Evolutionary conservation across 371 early-diverging fungal species (phyloP).

Genomic region (Syncephalastrum racemosum): DNA sequence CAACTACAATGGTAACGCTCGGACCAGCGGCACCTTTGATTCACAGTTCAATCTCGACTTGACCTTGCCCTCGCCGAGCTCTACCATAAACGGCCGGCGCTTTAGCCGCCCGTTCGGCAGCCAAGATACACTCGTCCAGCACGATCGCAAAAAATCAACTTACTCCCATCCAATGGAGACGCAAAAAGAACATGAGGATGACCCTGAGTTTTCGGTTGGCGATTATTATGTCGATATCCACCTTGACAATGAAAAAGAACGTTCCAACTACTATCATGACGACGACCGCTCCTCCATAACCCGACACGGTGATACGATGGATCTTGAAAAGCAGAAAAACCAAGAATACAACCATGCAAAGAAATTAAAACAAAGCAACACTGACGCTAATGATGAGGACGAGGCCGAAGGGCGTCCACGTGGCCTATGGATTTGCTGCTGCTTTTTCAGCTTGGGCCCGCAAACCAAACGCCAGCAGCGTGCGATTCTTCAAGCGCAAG

Average conservation of each 20-base stretch:
- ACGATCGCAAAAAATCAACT: slow-evolving; percentile 26
- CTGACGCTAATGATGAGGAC: not conserved
- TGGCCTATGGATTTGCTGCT: slow-evolving; percentile 45
- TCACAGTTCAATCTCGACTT: slow-evolving; percentile 15
- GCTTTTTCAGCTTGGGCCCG: slow-evolving; percentile 34
- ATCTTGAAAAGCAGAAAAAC: too few relatives aligned
- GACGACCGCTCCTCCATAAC: slow-evolving; percentile 10
- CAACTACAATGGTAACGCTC: slow-evolving; percentile 7
- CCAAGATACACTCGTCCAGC: slow-evolving; percentile 45
- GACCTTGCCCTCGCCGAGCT: slow-evolving; percentile 11
- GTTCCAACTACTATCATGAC: slow-evolving; percentile 5
- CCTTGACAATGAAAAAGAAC: too few relatives aligned
- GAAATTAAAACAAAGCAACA: slow-evolving; percentile 10
- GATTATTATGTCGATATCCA: slow-evolving; percentile 2
- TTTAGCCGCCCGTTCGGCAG: slow-evolving; percentile 37
- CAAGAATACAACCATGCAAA: slow-evolving; percentile 4
- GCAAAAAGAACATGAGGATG: slow-evolving; percentile 4
- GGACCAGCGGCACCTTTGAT: slow-evolving; percentile 11
- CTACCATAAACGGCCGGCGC: slow-evolving; percentile 10
- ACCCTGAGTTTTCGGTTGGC: slow-evolving; percentile 1
- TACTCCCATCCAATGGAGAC: not conserved
- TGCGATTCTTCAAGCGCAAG: slow-evolving; percentile 4
- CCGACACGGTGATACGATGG: slow-evolving; percentile 8
- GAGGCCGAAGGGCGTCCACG: slow-evolving; percentile 5
- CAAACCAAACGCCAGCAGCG: slow-evolving; percentile 12